Percentiles rank a stretch among this genome's conserved stretches.
phyloP scores from a whole-genome alignment of 2,329 filamentous ascomycete genomes.

The Hymenoscyphus linearis region DNA sequence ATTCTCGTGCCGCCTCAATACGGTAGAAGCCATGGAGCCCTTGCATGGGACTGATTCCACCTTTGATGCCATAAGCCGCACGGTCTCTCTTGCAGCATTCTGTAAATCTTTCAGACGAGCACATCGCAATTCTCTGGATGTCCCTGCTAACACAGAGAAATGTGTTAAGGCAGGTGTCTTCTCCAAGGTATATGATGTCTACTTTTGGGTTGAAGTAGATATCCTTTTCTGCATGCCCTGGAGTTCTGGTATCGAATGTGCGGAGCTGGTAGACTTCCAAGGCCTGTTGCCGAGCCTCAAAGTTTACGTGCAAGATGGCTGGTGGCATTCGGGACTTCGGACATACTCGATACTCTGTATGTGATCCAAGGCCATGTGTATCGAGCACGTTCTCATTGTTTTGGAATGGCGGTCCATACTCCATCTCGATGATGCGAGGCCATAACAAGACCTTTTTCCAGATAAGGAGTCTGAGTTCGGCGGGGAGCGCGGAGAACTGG shows the following conservation, averaged over 20 bases:
- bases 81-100: slow-evolving; percentile 7
- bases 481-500: background rate
- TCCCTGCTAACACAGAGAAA: background rate
- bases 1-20: background rate
- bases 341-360: background rate
- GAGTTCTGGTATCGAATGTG: background rate
- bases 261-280: background rate
- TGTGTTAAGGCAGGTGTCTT: slow-evolving; percentile 9
- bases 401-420: background rate
- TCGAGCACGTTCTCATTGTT: background rate
- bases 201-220: slow-evolving; percentile 9
- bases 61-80: background rate
- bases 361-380: background rate
- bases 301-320: background rate
- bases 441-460: background rate
- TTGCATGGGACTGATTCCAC: slow-evolving; percentile 5
- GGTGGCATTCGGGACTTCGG: background rate
- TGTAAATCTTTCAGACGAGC: background rate
- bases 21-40: slow-evolving; percentile 11
- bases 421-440: slow-evolving; percentile 6
- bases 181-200: slow-evolving; percentile 12
- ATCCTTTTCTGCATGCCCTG: background rate
- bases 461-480: background rate
- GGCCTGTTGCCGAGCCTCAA: background rate
- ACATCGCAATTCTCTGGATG: slow-evolving; percentile 8